A percentile compares a stretch with the other conserved stretches of the same genome.
Conservation (phyloP, 2,329 filamentous ascomycete genomes). For the Exophiala sideris region DNA sequence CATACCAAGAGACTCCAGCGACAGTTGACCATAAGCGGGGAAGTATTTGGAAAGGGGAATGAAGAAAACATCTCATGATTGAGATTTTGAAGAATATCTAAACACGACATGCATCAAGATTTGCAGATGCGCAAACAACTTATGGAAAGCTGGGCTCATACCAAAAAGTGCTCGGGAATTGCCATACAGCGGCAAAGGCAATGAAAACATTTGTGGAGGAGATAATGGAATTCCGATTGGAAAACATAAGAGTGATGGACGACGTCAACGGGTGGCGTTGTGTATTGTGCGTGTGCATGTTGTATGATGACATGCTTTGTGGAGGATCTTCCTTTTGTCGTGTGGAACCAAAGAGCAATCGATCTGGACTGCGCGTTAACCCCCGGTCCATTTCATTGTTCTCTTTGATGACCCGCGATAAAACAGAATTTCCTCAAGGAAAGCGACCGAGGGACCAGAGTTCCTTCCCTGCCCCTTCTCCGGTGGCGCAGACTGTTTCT, state of each 20-base stretch:
- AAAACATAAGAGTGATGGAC: conserved; percentile 6
- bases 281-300: conserved; percentile 24
- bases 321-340: conserved; percentile 11
- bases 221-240: conserved; percentile 21
- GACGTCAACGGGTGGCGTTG: conserved; percentile 18
- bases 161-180: background rate
- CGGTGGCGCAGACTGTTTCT: conserved; percentile 22
- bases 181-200: conserved; percentile 14
- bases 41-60: conserved; percentile 14
- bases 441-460: conserved; percentile 27
- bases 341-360: background rate
- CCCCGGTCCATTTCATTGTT: background rate
- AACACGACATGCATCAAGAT: background rate
- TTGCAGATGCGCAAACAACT: conserved; percentile 1
- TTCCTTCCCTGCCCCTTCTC: conserved; percentile 31
- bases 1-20: conserved; percentile 31
- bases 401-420: background rate
- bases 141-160: background rate
- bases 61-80: conserved; percentile 6
- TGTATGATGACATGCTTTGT: conserved; percentile 25
- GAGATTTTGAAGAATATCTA: background rate
- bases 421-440: conserved; percentile 6
- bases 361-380: conserved; percentile 1
- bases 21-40: conserved; percentile 18
- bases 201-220: conserved; percentile 20